Percentiles rank a stretch among this genome's conserved stretches.
These are phyloP conservation scores for Chlorella vulgaris DNA, from an alignment of 139 green algal species.

Conservation along the genomic window DNA sequence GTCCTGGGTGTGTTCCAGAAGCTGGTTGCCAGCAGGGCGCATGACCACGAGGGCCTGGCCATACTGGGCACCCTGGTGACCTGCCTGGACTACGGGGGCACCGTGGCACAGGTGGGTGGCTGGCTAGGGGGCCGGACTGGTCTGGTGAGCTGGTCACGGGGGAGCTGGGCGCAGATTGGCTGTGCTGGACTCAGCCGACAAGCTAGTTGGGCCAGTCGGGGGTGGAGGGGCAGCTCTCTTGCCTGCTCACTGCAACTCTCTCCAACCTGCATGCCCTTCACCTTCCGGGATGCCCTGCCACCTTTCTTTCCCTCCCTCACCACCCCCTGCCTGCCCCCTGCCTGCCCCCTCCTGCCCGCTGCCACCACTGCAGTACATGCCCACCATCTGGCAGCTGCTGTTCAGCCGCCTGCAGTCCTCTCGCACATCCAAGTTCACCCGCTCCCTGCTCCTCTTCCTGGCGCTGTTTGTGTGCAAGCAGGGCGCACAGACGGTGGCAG, in stretches of 20 bases:
- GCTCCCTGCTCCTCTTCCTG: constrained; percentile 79
- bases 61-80: constrained; percentile 87
- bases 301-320: too few relatives aligned
- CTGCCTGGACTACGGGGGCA: constrained; percentile 52
- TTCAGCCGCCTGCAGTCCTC: constrained; percentile 68
- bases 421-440: constrained; percentile 76
- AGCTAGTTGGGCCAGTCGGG: too few relatives aligned
- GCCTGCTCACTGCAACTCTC: too few relatives aligned
- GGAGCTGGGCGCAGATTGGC: not conserved
- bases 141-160: not conserved
- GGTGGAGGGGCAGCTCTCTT: too few relatives aligned
- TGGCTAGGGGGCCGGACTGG: not conserved
- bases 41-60: constrained; percentile 92
- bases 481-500: constrained; percentile 50
- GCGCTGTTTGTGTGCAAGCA: constrained; percentile 72
- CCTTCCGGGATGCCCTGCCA: too few relatives aligned
- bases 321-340: not conserved
- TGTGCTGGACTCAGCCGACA: not conserved
- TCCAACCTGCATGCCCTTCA: too few relatives aligned
- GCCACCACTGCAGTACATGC: constrained; percentile 24
- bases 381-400: constrained; percentile 41
- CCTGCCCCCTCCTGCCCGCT: not conserved
- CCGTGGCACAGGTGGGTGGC: constrained; percentile 45
- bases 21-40: constrained; percentile 80
- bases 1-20: constrained; percentile 97